A percentile compares a stretch with the other conserved stretches of the same genome.
phyloP scores from a whole-genome alignment of 2,329 filamentous ascomycete species.

The Phaeosphaeriaceae sp. region DNA sequence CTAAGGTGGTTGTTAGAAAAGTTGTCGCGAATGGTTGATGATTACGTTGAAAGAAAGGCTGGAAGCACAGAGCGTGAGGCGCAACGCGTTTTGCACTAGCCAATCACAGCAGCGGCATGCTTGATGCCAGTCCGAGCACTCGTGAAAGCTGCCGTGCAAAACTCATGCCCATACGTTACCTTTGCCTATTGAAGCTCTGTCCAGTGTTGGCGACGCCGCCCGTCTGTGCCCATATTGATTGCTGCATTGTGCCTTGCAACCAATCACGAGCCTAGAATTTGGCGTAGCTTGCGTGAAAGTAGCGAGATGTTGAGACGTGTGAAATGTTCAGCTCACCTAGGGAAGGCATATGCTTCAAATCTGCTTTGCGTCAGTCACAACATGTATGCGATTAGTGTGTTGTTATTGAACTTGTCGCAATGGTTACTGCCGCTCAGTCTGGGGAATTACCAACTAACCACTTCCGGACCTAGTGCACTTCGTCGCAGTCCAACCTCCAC shows the following conservation, averaged over 20 bases:
- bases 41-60: slow-evolving; percentile 8
- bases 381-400: neutral
- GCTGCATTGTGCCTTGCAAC: slow-evolving; percentile 15
- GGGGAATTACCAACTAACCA: neutral
- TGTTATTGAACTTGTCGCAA: neutral
- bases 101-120: slow-evolving; percentile 15
- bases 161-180: slow-evolving; percentile 22
- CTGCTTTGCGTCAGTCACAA: neutral
- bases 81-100: slow-evolving; percentile 30
- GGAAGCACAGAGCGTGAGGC: slow-evolving; percentile 19
- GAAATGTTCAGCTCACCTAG: neutral
- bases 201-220: slow-evolving; percentile 2
- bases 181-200: slow-evolving; percentile 20
- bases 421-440: slow-evolving; percentile 1
- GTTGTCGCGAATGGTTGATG: slow-evolving; percentile 10
- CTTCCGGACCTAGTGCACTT: neutral
- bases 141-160: slow-evolving; percentile 11
- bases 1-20: slow-evolving; percentile 21
- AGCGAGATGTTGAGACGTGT: slow-evolving; percentile 1
- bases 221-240: slow-evolving; percentile 24
- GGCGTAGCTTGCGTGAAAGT: slow-evolving; percentile 13
- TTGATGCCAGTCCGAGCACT: slow-evolving; percentile 7
- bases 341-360: neutral
- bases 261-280: neutral
- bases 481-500: slow-evolving; percentile 11